Base-by-base conservation (phyloP, 352 stramenopile genomes). In the Phytopythium mirpurense region DNA sequence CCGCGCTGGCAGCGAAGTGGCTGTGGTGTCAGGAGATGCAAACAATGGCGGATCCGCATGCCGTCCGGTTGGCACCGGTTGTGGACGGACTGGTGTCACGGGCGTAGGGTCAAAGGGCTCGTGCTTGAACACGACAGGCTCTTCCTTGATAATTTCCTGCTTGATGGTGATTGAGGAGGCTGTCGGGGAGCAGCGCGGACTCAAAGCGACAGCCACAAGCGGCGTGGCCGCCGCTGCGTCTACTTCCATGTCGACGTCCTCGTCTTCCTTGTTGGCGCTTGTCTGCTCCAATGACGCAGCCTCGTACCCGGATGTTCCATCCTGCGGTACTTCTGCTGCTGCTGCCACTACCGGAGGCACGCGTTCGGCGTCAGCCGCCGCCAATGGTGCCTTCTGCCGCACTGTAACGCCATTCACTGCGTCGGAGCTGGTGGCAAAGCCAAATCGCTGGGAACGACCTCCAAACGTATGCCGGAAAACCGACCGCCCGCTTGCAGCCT, bases 381-480 rank as follows among this genome's bases (percentile, higher is more conserved):
- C 27, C n/a, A n/a, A n/a, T n/a, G n/a, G n/a, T 57, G 55, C 15
- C 63, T 32, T 19, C 24, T 32, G 29, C 29, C 29, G 29, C 5
- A 9, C 29, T 9, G 29, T 32, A 9, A 32, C 57, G 32, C 53
- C 56, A 44, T 44, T 49, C 21, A 10, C 19, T 47, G 49, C 51
- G 36, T 5, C n/a, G 35, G 15, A 51, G 24, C 27, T 56, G 47
- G 38, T 4, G 45, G 51, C 59, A 36, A 89, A 86, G 12, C 59
- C 62, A 51, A 93, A 93, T 35, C 62, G 57, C 35, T 72, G 62
- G 6, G 70, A 54, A 15, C 65, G 75, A 29, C 83, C 72, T 18
- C 78, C 78, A 36, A 90, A 88, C 34, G 74, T 88, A 10, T 81
- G 78, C 12, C 60, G 68, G 47, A 88, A 50, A 3, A 72, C 72